Conservation (phyloP, 768 basidiomycete species). For the Suillus cothurnatus region DNA sequence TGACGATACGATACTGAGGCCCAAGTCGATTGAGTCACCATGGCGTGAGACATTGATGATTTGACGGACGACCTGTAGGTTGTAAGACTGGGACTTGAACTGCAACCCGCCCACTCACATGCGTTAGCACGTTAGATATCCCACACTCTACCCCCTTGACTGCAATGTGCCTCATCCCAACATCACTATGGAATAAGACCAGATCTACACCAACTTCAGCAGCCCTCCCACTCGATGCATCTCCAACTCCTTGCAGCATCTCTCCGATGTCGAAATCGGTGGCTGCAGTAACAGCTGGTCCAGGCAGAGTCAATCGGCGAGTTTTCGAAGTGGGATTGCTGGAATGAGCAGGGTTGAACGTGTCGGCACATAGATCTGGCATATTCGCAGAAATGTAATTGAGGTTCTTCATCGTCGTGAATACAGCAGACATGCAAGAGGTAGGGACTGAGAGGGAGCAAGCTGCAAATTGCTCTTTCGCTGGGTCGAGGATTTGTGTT, state of each 20-base stretch:
- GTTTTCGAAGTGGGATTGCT: slow-evolving; percentile 11
- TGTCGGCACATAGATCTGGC: slow-evolving; percentile 38
- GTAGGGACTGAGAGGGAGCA: slow-evolving; percentile 88
- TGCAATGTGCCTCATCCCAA: slow-evolving; percentile 82
- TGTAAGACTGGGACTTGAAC: slow-evolving; percentile 19
- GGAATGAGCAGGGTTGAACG: not conserved
- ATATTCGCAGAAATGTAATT: slow-evolving; percentile 93
- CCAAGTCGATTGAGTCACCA: slow-evolving; percentile 87
- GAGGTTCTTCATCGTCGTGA: slow-evolving; percentile 91
- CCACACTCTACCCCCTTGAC: slow-evolving; percentile 87
- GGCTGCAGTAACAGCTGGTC: slow-evolving; percentile 17
- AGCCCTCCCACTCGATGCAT: slow-evolving; percentile 82
- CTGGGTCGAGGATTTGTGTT: slow-evolving; percentile 87
- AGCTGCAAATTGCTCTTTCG: slow-evolving; percentile 90
- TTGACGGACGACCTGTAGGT: slow-evolving; percentile 76
- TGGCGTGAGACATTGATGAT: slow-evolving; percentile 64
- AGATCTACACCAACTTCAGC: slow-evolving; percentile 87
- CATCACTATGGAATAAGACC: slow-evolving; percentile 88
- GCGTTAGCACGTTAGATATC: slow-evolving; percentile 75
- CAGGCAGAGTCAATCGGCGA: slow-evolving; percentile 10
- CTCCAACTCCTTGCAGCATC: slow-evolving; percentile 85
- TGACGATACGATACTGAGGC: slow-evolving; percentile 58
- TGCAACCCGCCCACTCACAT: slow-evolving; percentile 58
- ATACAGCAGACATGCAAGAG: slow-evolving; percentile 83
- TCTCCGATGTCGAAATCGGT: slow-evolving; percentile 93